Evolutionary conservation across 192 early-diverging fungal species (phyloP).

Genomic region (Thamnidium elegans): DNA sequence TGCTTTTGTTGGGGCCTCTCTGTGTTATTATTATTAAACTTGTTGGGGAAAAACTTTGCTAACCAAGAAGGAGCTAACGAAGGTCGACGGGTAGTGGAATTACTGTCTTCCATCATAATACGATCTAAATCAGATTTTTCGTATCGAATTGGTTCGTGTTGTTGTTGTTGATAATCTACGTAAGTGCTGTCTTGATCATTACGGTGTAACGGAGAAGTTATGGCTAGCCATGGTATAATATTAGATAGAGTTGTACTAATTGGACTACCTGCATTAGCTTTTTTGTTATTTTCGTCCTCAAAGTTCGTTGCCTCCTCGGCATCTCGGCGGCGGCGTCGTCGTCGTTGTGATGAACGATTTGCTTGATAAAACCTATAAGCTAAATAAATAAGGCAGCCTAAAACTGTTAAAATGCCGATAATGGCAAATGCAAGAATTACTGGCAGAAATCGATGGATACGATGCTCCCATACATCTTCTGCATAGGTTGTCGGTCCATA

Average conservation of each 20-base stretch:
- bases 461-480: slow-evolving; percentile 5
- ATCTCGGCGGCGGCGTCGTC: not conserved
- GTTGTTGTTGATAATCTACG: not conserved
- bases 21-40: not conserved
- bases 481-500: not conserved
- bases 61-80: slow-evolving; percentile 13
- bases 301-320: not conserved
- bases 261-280: not conserved
- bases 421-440: slow-evolving; percentile 14
- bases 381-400: not conserved
- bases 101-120: slow-evolving; percentile 5
- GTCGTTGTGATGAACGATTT: not conserved
- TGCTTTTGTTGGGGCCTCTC: not conserved
- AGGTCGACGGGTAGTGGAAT: not conserved
- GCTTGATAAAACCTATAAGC: not conserved
- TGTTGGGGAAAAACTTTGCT: slow-evolving; percentile 1
- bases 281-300: not conserved
- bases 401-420: slow-evolving; percentile 1
- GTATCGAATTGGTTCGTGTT: slow-evolving; percentile 12
- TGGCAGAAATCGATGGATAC: slow-evolving; percentile 7
- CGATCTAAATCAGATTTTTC: slow-evolving; percentile 15
- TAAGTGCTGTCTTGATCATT: too few species aligned
- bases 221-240: not conserved
- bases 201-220: not conserved
- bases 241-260: not conserved